phyloP scores from a whole-genome alignment of 257 asterid genomes.

The Solanum dulcamara region DNA sequence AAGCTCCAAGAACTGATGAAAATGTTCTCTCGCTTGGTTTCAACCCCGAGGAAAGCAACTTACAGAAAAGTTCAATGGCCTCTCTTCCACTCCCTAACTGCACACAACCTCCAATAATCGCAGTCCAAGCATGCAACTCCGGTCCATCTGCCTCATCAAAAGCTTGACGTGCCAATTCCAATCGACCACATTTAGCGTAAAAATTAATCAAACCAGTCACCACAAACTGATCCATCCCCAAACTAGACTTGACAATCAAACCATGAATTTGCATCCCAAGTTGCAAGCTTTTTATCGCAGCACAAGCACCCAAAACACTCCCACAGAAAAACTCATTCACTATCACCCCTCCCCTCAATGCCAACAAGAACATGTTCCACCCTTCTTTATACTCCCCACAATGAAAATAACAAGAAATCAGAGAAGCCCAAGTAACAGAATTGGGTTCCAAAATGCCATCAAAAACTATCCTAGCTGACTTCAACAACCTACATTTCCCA shows the following conservation, averaged over 20 bases:
- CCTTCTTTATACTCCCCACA: slow-evolving; percentile 52
- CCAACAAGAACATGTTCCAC: slow-evolving; percentile 37
- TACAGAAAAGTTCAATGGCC: slow-evolving; percentile 39
- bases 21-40: slow-evolving; percentile 56
- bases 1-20: slow-evolving; percentile 64
- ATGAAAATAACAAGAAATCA: slow-evolving; percentile 43
- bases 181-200: slow-evolving; percentile 56
- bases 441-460: slow-evolving; percentile 40
- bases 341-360: slow-evolving; percentile 35
- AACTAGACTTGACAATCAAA: slow-evolving; percentile 36
- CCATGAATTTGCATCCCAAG: slow-evolving; percentile 62
- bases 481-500: slow-evolving; percentile 62
- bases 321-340: slow-evolving; percentile 51
- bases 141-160: slow-evolving; percentile 39
- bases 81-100: slow-evolving; percentile 32
- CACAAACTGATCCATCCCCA: slow-evolving; percentile 43
- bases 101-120: slow-evolving; percentile 63
- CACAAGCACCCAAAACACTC: slow-evolving; percentile 52
- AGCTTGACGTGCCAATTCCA: slow-evolving; percentile 41
- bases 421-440: slow-evolving; percentile 54
- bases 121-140: slow-evolving; percentile 67
- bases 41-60: slow-evolving; percentile 33
- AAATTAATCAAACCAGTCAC: slow-evolving; percentile 55
- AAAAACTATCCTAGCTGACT: slow-evolving; percentile 44
- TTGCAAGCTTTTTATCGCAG: slow-evolving; percentile 32